Evolutionary conservation across 768 basidiomycete species (phyloP).

Genomic region (Leccinum subtestaceum): DNA sequence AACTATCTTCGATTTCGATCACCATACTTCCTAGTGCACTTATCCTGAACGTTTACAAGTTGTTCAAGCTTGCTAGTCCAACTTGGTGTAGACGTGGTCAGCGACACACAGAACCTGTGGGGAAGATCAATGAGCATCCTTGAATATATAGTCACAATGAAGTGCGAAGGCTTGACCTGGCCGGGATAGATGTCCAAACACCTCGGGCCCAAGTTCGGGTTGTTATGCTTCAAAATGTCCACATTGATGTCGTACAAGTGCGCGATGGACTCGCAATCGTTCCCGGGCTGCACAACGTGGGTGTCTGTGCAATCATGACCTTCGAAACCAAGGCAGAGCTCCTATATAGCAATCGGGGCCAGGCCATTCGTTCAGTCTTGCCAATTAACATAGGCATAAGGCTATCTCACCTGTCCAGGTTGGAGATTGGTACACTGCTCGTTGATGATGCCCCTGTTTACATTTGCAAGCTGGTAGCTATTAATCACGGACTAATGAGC

Average conservation of each 20-base stretch:
- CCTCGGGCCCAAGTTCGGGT: background rate
- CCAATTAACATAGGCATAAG: background rate
- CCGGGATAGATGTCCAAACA: background rate
- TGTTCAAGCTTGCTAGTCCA: background rate
- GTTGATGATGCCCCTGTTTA: conserved; percentile 46
- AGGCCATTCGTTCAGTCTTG: background rate
- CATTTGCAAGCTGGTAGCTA: conserved; percentile 58
- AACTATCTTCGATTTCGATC: background rate
- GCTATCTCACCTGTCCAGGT: conserved; percentile 41
- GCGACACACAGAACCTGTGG: background rate
- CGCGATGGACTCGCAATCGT: background rate
- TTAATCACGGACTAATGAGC: background rate
- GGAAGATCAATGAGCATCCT: background rate
- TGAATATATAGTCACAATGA: background rate
- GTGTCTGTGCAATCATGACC: conserved; percentile 50
- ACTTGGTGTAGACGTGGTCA: background rate
- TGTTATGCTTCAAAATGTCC: background rate
- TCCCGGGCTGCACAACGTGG: background rate
- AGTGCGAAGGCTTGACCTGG: background rate
- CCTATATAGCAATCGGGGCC: conserved; percentile 18
- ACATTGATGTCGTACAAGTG: background rate
- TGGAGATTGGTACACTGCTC: conserved; percentile 54
- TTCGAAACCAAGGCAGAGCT: conserved; percentile 52
- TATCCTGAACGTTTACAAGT: background rate
- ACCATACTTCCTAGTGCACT: background rate